Percentiles rank a stretch among this genome's conserved stretches.
Evolutionary conservation across 2,329 filamentous ascomycete species (phyloP).

Genomic region (Beauveria australis): DNA sequence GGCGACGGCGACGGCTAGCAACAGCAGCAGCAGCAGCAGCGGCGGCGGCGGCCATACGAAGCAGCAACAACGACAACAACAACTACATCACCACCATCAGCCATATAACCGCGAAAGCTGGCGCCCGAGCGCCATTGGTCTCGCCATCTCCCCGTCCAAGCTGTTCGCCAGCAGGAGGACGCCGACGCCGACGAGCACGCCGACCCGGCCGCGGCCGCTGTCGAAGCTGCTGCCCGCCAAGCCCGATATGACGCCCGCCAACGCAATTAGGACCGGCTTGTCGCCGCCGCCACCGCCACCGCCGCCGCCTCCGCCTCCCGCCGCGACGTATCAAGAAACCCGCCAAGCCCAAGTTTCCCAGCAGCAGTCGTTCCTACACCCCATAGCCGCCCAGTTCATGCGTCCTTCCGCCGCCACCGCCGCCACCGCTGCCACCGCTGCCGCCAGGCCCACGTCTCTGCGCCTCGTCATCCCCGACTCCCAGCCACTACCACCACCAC

Average conservation of each 20-base stretch:
- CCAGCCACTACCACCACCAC: slow-evolving; percentile 9
- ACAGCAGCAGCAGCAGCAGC: background rate
- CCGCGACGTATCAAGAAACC: background rate
- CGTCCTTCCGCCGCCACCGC: background rate
- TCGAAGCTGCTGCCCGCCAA: slow-evolving; percentile 39
- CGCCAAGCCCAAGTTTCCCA: slow-evolving; percentile 11
- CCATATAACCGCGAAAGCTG: slow-evolving; percentile 23
- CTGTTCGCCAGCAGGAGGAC: slow-evolving; percentile 16
- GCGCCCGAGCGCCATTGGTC: slow-evolving; percentile 32
- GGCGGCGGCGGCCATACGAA: too few species aligned
- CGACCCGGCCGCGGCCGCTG: slow-evolving; percentile 21
- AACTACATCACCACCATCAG: slow-evolving; percentile 14
- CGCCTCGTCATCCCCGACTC: slow-evolving; percentile 8
- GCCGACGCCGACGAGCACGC: slow-evolving; percentile 17
- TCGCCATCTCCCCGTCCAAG: slow-evolving; percentile 34
- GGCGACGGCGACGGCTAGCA: background rate
- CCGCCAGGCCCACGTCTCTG: background rate
- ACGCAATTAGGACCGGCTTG: background rate
- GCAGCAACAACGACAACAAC: background rate
- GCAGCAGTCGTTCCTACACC: background rate
- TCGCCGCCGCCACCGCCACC: background rate
- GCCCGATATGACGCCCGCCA: slow-evolving; percentile 27
- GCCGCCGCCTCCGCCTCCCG: background rate
- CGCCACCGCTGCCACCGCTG: background rate
- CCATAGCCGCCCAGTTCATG: slow-evolving; percentile 14